phyloP scores from a whole-genome alignment of 2,329 filamentous ascomycete species.

The Mycosphaerella sp. region DNA sequence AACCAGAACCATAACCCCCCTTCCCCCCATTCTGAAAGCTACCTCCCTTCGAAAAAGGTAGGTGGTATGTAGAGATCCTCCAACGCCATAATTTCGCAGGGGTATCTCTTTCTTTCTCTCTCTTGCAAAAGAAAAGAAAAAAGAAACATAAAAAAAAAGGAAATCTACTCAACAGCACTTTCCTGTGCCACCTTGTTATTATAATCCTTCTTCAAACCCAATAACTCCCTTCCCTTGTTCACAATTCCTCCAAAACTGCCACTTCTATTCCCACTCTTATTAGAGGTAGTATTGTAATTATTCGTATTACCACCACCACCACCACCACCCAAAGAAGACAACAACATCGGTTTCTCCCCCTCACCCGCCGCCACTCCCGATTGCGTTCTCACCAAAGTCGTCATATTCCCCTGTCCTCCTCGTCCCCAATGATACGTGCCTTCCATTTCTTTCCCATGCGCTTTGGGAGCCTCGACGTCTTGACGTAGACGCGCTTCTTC shows the following conservation, averaged over 20 bases:
- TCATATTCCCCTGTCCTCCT: constrained; percentile 51
- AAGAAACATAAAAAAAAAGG: too few relatives aligned
- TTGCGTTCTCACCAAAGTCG: not conserved
- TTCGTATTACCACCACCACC: too few relatives aligned
- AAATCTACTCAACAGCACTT: constrained; percentile 16
- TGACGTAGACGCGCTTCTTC: constrained; percentile 69
- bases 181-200: constrained; percentile 9
- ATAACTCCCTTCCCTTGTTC: constrained; percentile 50
- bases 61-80: not conserved
- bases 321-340: too few relatives aligned
- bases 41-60: too few relatives aligned
- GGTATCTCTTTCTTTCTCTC: too few relatives aligned
- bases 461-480: constrained; percentile 60
- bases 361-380: constrained; percentile 23
- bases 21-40: not conserved
- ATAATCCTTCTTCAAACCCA: constrained; percentile 39
- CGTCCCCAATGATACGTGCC: constrained; percentile 62
- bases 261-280: constrained; percentile 13
- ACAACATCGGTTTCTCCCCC: constrained; percentile 9
- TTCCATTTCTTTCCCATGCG: constrained; percentile 49
- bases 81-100: too few relatives aligned
- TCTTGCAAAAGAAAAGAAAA: too few relatives aligned
- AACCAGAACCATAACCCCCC: not conserved
- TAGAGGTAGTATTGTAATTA: not conserved
- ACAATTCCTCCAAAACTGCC: constrained; percentile 37